phyloP scores from a whole-genome alignment of 2,329 filamentous ascomycete species.

The Anthostomella pinea region DNA sequence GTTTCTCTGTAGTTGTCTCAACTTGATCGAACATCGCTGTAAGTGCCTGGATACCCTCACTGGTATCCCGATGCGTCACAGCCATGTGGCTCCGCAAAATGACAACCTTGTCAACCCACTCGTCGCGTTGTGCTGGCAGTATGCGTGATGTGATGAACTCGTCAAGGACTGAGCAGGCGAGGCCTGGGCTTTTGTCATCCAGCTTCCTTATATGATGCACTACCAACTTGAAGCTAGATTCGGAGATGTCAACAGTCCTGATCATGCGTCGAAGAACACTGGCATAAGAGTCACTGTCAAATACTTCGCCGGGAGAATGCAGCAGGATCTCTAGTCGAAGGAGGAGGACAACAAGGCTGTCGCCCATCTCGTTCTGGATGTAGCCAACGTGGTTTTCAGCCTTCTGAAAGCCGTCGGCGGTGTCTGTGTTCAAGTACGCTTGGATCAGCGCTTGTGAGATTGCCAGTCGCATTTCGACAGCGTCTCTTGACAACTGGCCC shows the following conservation, averaged over 20 bases:
- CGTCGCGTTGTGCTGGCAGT: constrained; percentile 42
- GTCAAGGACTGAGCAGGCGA: constrained; percentile 55
- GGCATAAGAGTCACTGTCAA: constrained; percentile 48
- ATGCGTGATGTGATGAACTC: constrained; percentile 61
- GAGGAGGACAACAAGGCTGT: constrained; percentile 63
- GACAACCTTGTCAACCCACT: constrained; percentile 67
- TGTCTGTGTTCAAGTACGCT: constrained; percentile 48
- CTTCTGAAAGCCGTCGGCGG: constrained; percentile 42
- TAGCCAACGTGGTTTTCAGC: constrained; percentile 56
- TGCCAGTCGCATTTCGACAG: constrained; percentile 61
- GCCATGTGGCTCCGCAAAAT: constrained; percentile 67
- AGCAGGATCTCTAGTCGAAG: constrained; percentile 67
- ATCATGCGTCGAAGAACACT: constrained; percentile 61
- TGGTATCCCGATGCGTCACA: constrained; percentile 44
- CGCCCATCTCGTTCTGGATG: constrained; percentile 62
- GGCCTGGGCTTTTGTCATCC: constrained; percentile 48
- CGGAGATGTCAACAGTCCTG: constrained; percentile 55
- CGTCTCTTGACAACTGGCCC: constrained; percentile 55
- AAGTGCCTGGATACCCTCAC: constrained; percentile 28
- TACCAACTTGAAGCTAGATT: constrained; percentile 62
- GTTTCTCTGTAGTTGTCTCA: constrained; percentile 39
- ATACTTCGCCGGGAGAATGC: constrained; percentile 42
- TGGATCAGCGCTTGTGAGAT: constrained; percentile 64
- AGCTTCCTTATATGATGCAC: constrained; percentile 67
- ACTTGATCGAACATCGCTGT: constrained; percentile 33